Evolutionary conservation across 495 filamentous ascomycete species (phyloP).

Genomic region (Neurospora sp.): DNA sequence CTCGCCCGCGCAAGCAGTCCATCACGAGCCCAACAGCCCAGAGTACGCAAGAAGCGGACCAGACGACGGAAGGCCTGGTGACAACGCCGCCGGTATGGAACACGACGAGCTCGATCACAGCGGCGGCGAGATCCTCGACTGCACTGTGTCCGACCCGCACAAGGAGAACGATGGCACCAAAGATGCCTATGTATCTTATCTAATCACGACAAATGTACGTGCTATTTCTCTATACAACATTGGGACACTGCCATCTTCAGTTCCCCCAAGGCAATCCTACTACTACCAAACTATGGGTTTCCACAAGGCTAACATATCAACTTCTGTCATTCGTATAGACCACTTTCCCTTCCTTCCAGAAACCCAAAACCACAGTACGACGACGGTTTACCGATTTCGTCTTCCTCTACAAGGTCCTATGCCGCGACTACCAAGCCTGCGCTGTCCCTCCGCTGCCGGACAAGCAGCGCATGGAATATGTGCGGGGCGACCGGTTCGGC

Average conservation of each 20-base stretch:
- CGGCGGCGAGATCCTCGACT: slow-evolving; percentile 73
- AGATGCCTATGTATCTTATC: slow-evolving; percentile 91
- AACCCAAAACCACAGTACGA: slow-evolving; percentile 62
- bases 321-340: slow-evolving; percentile 46
- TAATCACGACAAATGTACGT: slow-evolving; percentile 81
- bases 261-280: neutral
- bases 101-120: slow-evolving; percentile 51
- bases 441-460: slow-evolving; percentile 93
- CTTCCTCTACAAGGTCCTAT: slow-evolving; percentile 86
- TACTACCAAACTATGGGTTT: neutral
- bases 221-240: neutral
- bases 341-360: slow-evolving; percentile 85
- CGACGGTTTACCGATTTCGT: slow-evolving; percentile 95
- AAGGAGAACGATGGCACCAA: slow-evolving; percentile 98
- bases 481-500: slow-evolving; percentile 90
- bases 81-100: slow-evolving; percentile 11
- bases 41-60: slow-evolving; percentile 11
- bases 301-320: slow-evolving; percentile 1
- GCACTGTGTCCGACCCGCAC: slow-evolving; percentile 65
- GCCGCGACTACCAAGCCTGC: slow-evolving; percentile 75
- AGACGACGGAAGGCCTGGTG: slow-evolving; percentile 13
- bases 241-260: neutral
- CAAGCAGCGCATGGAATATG: slow-evolving; percentile 98
- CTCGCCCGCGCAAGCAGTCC: neutral
- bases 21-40: slow-evolving; percentile 9